Conservation (phyloP, 2,329 filamentous ascomycete genomes). For the Phyllosticta capitalensis region DNA sequence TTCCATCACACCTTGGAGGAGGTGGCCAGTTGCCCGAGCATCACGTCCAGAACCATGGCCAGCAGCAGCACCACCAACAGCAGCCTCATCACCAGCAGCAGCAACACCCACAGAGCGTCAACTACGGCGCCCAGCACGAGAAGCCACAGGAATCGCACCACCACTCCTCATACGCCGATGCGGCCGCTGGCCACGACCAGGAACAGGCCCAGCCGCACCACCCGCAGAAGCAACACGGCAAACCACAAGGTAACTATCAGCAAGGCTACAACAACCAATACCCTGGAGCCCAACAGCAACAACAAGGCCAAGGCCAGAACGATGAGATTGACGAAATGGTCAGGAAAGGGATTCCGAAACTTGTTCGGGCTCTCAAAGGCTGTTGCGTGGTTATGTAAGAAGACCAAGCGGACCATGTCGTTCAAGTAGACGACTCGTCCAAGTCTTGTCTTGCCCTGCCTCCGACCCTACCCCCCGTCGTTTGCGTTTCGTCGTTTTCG, state of each 20-base stretch:
- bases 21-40: conserved; percentile 31
- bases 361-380: conserved; percentile 54
- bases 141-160: neutral
- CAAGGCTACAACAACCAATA: conserved; percentile 23
- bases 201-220: conserved; percentile 31
- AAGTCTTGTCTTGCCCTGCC: neutral
- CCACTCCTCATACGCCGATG: neutral
- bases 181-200: neutral
- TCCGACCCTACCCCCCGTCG: neutral
- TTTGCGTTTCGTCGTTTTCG: neutral
- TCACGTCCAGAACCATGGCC: conserved; percentile 28
- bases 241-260: conserved; percentile 37
- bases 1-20: conserved; percentile 29
- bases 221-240: conserved; percentile 35
- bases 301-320: conserved; percentile 39
- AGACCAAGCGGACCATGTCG: neutral
- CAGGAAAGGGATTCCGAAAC: conserved; percentile 49
- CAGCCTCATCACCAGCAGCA: conserved; percentile 37
- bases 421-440: neutral
- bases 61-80: conserved; percentile 32
- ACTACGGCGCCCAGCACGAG: neutral
- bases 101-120: conserved; percentile 31
- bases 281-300: conserved; percentile 18
- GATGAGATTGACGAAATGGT: conserved; percentile 52
- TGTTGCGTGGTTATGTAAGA: conserved; percentile 68